A percentile compares a stretch with the other conserved stretches of the same genome.
Conservation (phyloP, 2,329 filamentous ascomycete species). For the Dactylonectria macrodidyma region DNA sequence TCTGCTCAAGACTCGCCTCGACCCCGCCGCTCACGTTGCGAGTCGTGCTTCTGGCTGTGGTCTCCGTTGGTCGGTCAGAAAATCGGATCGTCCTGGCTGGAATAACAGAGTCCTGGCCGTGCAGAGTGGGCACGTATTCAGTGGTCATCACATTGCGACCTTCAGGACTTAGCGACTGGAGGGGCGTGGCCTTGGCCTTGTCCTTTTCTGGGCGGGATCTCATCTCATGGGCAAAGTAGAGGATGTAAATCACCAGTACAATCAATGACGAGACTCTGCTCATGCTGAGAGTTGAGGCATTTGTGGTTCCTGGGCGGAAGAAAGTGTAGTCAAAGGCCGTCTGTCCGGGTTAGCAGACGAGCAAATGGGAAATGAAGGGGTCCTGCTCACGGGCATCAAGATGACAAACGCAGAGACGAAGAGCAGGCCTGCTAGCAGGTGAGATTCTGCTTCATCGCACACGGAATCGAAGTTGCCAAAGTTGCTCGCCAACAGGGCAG, state of each 20-base stretch:
- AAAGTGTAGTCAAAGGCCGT: slow-evolving; percentile 67
- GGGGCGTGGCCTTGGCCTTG: slow-evolving; percentile 78
- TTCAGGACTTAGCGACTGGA: slow-evolving; percentile 76
- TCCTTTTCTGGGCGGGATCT: slow-evolving; percentile 76
- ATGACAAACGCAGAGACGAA: slow-evolving; percentile 58
- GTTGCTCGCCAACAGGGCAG: slow-evolving; percentile 80
- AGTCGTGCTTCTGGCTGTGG: slow-evolving; percentile 36
- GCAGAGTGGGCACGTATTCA: slow-evolving; percentile 14
- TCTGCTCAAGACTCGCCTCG: slow-evolving; percentile 11
- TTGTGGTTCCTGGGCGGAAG: slow-evolving; percentile 68
- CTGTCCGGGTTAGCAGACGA: slow-evolving; percentile 33
- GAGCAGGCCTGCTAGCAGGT: slow-evolving; percentile 54
- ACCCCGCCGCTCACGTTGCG: slow-evolving; percentile 19
- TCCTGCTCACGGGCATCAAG: slow-evolving; percentile 52
- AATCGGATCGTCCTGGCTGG: slow-evolving; percentile 51
- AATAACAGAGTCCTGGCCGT: slow-evolving; percentile 26
- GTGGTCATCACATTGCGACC: slow-evolving; percentile 4
- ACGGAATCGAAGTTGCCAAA: slow-evolving; percentile 77
- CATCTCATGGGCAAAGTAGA: slow-evolving; percentile 84
- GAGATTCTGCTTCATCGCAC: slow-evolving; percentile 51
- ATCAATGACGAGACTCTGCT: slow-evolving; percentile 85
- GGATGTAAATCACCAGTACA: slow-evolving; percentile 78
- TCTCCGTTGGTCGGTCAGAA: slow-evolving; percentile 42
- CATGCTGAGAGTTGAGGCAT: slow-evolving; percentile 76
- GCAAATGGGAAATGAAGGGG: rapidly evolving